Evolutionary conservation across 805 yeast genomes (phyloP), one percentile per base, ranked within the genome.

Genomic region (Yarrowia sp.): DNA sequence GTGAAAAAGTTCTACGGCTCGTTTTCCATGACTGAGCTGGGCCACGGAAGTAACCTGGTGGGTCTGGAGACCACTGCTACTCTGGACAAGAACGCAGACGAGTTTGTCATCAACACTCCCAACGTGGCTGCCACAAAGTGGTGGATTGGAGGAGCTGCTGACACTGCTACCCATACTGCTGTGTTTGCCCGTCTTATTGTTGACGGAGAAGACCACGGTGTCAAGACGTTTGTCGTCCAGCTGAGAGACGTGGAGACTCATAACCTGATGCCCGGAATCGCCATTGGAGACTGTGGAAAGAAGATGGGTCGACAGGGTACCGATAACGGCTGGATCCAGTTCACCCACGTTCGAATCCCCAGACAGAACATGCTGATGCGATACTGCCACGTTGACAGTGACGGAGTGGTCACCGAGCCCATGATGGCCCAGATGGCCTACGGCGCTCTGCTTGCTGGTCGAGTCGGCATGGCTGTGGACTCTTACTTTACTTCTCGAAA

Each of bases 61-160:
- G 95, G 89, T 21, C 80, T 90, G 68, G 96, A 92, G 76, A 92
- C 97, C n/a, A 88, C 92, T 16, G 97, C 97, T 14, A 86, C 88
- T 12, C 92, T 82, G 73, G 86, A 90, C 74, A 77, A 79, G n/a
- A 77, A 76, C 19, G 82, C 81, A 24, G 89, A 90, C 70, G 85
- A 85, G 68, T 89, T 92, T 72, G 74, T 82, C 59, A 84, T 92
- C 71, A 83, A 90, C 73, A 92, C 98, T 6, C 98, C 98, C 0
- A 89, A 91, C 73, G 76, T 89, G 63, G 92, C 95, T 32, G 97
- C 98, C 49, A 91, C 97, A 17, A 92, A 92, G 75, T 92, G 97
- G 97, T 92, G 97, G 97, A 92, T 92, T 71, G 97, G 97, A 52
- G 98, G 98, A 70, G 97, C 97, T 33, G 97, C 97, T 10, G 95